phyloP scores from a whole-genome alignment of 257 asterid genomes.

The Apocynum venetum region DNA sequence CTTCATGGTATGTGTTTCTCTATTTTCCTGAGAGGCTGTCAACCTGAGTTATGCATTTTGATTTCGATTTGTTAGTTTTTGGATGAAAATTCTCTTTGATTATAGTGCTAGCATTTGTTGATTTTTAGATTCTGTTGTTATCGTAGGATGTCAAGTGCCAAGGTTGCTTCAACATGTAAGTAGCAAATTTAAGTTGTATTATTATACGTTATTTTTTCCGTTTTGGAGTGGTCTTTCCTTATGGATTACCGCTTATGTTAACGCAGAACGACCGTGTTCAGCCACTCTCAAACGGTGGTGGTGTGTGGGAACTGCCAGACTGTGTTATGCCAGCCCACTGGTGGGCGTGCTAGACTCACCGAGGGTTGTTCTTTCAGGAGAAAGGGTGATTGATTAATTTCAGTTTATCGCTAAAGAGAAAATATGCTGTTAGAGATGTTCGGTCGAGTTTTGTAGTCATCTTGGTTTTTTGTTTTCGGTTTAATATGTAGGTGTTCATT shows the following conservation, averaged over 20 bases:
- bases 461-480: neutral
- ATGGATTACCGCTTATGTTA: neutral
- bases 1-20: conserved; percentile 33
- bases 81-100: neutral
- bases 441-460: conserved; percentile 12
- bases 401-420: neutral
- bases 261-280: conserved; percentile 53
- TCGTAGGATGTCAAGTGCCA: conserved; percentile 56
- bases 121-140: neutral
- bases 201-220: neutral
- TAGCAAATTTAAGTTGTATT: neutral
- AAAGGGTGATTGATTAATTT: conserved; percentile 47
- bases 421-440: neutral
- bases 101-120: too few relatives aligned
- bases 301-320: conserved; percentile 58
- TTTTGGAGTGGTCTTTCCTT: neutral
- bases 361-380: conserved; percentile 76
- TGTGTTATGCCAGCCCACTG: conserved; percentile 60
- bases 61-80: neutral
- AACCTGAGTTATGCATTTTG: neutral
- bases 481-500: conserved; percentile 4
- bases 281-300: conserved; percentile 53
- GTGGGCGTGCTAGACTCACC: conserved; percentile 64
- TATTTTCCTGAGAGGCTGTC: neutral
- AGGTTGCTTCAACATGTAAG: conserved; percentile 69